Percentiles rank a stretch among this genome's conserved stretches.
phyloP scores from a whole-genome alignment of 148 eudicot genomes.

The Chenopodium album region DNA sequence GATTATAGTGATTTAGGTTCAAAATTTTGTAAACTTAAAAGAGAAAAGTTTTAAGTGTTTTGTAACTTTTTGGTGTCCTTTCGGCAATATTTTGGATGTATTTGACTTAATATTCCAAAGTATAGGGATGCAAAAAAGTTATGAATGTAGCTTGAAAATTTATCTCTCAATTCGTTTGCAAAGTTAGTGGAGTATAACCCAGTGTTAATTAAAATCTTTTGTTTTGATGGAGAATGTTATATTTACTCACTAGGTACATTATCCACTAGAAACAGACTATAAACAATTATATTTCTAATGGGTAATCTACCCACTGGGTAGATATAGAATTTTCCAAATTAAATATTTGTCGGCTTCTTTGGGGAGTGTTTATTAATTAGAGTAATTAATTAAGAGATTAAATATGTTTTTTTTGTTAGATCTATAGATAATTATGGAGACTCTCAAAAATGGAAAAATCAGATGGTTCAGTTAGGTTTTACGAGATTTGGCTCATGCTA shows the following conservation, averaged over 20 bases:
- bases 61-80: not conserved
- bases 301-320: too few relatives aligned
- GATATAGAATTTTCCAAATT: not conserved
- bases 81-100: not conserved
- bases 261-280: not conserved
- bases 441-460: too few relatives aligned
- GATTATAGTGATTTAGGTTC: not conserved
- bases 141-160: not conserved
- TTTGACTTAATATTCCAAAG: not conserved
- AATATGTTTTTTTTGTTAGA: too few relatives aligned
- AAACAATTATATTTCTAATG: too few relatives aligned
- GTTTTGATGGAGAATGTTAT: not conserved
- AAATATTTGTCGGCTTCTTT: too few relatives aligned
- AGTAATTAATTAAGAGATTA: too few relatives aligned
- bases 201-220: too few relatives aligned
- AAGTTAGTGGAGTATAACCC: not conserved
- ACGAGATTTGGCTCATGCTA: too few relatives aligned
- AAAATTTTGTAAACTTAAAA: not conserved
- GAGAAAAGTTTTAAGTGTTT: not conserved
- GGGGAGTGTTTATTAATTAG: too few relatives aligned
- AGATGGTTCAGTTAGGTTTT: too few relatives aligned
- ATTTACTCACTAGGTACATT: constrained; percentile 27
- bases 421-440: too few relatives aligned
- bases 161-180: not conserved
- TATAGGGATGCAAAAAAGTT: not conserved